Evolutionary conservation across 2,329 filamentous ascomycete species (phyloP).

Genomic region (Aspergillus terreus): DNA sequence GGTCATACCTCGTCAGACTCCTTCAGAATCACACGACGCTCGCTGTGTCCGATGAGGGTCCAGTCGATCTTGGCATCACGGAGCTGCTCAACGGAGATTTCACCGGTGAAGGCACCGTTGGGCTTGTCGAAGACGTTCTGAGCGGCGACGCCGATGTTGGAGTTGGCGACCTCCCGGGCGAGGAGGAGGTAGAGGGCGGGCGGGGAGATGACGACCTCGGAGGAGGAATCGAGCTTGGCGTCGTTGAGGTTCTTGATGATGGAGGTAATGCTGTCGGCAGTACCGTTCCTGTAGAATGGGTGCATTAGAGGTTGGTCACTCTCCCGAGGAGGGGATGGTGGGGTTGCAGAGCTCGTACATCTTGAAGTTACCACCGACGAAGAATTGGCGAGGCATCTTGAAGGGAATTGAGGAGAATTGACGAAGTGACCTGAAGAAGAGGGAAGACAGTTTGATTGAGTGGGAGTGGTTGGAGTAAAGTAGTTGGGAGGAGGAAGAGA

Average conservation of each 20-base stretch:
- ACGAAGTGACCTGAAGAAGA: conserved; percentile 8
- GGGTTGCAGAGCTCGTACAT: conserved; percentile 60
- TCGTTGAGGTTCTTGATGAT: conserved; percentile 89
- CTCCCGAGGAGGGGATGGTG: conserved; percentile 2
- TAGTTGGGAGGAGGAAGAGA: conserved; percentile 2
- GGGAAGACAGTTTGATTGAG: not conserved
- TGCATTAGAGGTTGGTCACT: conserved; percentile 15
- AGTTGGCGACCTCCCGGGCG: conserved; percentile 71
- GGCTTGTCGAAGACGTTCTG: conserved; percentile 98
- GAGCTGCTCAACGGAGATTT: conserved; percentile 89
- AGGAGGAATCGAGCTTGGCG: conserved; percentile 59
- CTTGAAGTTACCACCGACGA: conserved; percentile 99
- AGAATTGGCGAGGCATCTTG: conserved; percentile 93
- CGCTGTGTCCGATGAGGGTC: conserved; percentile 90
- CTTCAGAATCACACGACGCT: conserved; percentile 84
- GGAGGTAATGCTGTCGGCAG: conserved; percentile 79
- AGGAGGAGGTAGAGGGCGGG: conserved; percentile 87
- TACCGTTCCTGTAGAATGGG: conserved; percentile 73
- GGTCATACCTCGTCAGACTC: conserved; percentile 67
- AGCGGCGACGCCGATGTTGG: conserved; percentile 78
- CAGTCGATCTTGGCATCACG: conserved; percentile 84
- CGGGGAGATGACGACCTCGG: conserved; percentile 93
- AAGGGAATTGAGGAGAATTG: conserved; percentile 21
- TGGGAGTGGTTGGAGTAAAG: not conserved
- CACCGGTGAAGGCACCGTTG: conserved; percentile 94